Percentiles rank a stretch among this genome's conserved stretches.
These are phyloP conservation scores for Mortierella sp. DNA, from an alignment of 371 early-diverging fungal genomes.

Conservation along the genomic window DNA sequence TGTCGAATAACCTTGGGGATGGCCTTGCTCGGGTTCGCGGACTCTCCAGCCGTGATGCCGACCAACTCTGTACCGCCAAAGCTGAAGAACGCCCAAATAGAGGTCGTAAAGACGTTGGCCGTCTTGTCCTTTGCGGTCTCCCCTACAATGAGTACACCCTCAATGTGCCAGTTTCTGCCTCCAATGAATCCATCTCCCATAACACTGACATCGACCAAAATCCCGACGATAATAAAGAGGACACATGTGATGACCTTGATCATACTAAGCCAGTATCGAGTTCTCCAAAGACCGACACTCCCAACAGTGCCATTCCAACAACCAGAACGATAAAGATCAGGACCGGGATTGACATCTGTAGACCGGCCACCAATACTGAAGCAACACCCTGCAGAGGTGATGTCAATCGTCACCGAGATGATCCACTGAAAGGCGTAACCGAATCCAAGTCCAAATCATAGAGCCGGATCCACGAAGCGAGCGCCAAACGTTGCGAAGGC, in stretches of 20 bases:
- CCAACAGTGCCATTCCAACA: slow-evolving; percentile 48
- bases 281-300: slow-evolving; percentile 59
- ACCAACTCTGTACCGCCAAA: slow-evolving; percentile 89
- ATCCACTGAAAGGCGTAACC: slow-evolving; percentile 86
- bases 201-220: slow-evolving; percentile 66
- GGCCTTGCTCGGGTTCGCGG: slow-evolving; percentile 76
- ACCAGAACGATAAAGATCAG: slow-evolving; percentile 43
- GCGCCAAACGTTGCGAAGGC: slow-evolving; percentile 87
- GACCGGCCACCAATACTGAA: slow-evolving; percentile 81
- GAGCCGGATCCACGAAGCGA: slow-evolving; percentile 87
- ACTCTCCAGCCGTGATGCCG: slow-evolving; percentile 83
- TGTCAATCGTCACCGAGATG: slow-evolving; percentile 84
- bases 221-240: slow-evolving; percentile 76
- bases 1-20: slow-evolving; percentile 79
- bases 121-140: slow-evolving; percentile 60
- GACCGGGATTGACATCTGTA: slow-evolving; percentile 52
- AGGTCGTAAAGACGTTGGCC: slow-evolving; percentile 71
- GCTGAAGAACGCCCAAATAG: slow-evolving; percentile 87
- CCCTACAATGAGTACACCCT: slow-evolving; percentile 84
- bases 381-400: slow-evolving; percentile 76
- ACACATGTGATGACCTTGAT: slow-evolving; percentile 71
- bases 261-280: slow-evolving; percentile 69
- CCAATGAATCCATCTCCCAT: slow-evolving; percentile 60
- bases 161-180: slow-evolving; percentile 59
- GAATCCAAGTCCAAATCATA: slow-evolving; percentile 89